phyloP scores from a whole-genome alignment of 805 yeast species.

The Priceomyces castillae region DNA sequence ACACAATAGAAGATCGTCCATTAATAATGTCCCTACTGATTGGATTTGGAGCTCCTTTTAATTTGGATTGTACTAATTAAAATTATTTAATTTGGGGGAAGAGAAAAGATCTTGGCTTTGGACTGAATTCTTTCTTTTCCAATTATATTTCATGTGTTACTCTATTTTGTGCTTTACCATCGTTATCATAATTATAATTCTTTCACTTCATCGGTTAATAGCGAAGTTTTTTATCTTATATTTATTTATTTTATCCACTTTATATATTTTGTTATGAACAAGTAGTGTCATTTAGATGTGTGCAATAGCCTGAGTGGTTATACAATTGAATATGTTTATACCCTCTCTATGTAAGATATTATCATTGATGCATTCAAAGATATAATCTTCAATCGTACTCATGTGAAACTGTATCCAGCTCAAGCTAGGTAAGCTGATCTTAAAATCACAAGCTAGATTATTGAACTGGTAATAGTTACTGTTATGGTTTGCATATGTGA shows the following conservation, averaged over 20 bases:
- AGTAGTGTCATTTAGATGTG: not conserved
- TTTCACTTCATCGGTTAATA: not conserved
- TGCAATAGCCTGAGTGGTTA: not conserved
- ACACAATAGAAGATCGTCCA: conserved; percentile 7
- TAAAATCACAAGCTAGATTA: conserved; percentile 5
- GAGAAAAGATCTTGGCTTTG: no score
- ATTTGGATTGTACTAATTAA: not conserved
- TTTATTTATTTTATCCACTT: not conserved
- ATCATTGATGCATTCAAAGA: conserved; percentile 1
- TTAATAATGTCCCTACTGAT: conserved; percentile 32
- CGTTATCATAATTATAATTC: not conserved
- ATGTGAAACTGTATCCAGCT: conserved; percentile 3
- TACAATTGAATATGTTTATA: not conserved
- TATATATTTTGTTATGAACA: no score
- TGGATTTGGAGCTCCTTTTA: conserved; percentile 56
- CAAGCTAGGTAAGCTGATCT: conserved; percentile 1
- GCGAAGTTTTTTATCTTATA: not conserved
- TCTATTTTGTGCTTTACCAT: not conserved
- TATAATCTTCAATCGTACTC: not conserved
- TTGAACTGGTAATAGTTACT: conserved; percentile 2
- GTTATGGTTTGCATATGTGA: conserved; percentile 6
- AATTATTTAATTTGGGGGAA: no score
- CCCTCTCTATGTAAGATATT: conserved; percentile 2
- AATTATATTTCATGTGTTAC: no score
- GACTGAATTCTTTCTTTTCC: no score